Evolutionary conservation across 2,329 filamentous ascomycete species (phyloP).

Genomic region (Epichloe gansuensis): DNA sequence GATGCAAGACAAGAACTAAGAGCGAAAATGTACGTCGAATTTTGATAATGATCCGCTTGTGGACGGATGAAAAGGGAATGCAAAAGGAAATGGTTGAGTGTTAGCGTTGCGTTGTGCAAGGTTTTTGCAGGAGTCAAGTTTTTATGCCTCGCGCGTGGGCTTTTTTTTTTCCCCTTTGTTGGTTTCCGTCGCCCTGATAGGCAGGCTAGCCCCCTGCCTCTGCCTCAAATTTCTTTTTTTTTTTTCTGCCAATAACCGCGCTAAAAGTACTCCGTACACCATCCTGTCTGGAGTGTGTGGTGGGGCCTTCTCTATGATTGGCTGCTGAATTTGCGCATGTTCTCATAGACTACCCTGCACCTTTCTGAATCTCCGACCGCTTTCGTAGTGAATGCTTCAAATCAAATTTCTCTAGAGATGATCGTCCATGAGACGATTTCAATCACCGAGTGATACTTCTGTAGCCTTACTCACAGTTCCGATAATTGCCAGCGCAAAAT

Average conservation of each 20-base stretch:
- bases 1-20: neutral
- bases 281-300: neutral
- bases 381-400: neutral
- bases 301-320: slow-evolving; percentile 4
- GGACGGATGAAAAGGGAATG: slow-evolving; percentile 16
- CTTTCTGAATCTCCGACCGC: no score
- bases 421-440: no score
- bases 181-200: neutral
- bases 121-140: slow-evolving; percentile 16
- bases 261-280: slow-evolving; percentile 2
- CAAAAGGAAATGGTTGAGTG: slow-evolving; percentile 8
- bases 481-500: no score
- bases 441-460: no score
- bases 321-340: neutral
- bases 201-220: slow-evolving; percentile 8
- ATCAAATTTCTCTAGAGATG: no score
- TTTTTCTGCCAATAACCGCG: slow-evolving; percentile 7
- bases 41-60: slow-evolving; percentile 8
- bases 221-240: slow-evolving; percentile 9
- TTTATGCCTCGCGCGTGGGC: slow-evolving; percentile 5
- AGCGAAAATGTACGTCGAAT: neutral
- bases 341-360: neutral
- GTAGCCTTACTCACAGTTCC: no score
- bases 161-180: slow-evolving; percentile 11
- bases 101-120: slow-evolving; percentile 5